Conservation (phyloP, 495 filamentous ascomycete species). For the Penicillium bialowiezense region DNA sequence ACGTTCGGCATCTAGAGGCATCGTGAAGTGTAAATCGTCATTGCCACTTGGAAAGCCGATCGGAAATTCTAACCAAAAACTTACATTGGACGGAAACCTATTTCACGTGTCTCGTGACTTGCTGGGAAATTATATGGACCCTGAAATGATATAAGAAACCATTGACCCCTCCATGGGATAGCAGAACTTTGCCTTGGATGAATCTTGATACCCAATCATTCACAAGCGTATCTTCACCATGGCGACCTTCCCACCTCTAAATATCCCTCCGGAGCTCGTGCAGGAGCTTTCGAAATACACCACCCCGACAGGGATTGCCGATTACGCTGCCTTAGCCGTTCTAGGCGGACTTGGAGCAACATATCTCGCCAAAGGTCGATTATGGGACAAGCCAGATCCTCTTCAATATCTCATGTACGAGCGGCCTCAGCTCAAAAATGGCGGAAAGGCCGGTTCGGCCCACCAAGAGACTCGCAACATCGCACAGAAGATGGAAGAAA, state of each 20-base stretch:
- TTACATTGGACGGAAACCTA: neutral
- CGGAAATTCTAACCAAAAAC: neutral
- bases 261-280: slow-evolving; percentile 20
- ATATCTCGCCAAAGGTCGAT: slow-evolving; percentile 29
- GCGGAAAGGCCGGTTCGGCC: slow-evolving; percentile 6
- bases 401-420: slow-evolving; percentile 28
- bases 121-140: too few relatives aligned
- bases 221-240: neutral
- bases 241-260: slow-evolving; percentile 11
- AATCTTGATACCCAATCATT: neutral
- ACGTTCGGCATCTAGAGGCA: neutral
- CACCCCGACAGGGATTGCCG: slow-evolving; percentile 24
- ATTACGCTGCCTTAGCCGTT: slow-evolving; percentile 30
- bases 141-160: neutral
- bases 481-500: slow-evolving; percentile 31
- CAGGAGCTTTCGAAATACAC: slow-evolving; percentile 20
- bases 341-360: slow-evolving; percentile 24
- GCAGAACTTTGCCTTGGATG: neutral
- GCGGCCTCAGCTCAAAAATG: slow-evolving; percentile 34
- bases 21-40: neutral
- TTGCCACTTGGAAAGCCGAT: neutral
- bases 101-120: neutral
- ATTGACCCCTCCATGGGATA: neutral
- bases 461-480: slow-evolving; percentile 35
- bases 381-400: slow-evolving; percentile 38